Percentiles rank a stretch among this genome's conserved stretches.
Conservation (phyloP, 352 stramenopile genomes). For the Globisporangium polare region DNA sequence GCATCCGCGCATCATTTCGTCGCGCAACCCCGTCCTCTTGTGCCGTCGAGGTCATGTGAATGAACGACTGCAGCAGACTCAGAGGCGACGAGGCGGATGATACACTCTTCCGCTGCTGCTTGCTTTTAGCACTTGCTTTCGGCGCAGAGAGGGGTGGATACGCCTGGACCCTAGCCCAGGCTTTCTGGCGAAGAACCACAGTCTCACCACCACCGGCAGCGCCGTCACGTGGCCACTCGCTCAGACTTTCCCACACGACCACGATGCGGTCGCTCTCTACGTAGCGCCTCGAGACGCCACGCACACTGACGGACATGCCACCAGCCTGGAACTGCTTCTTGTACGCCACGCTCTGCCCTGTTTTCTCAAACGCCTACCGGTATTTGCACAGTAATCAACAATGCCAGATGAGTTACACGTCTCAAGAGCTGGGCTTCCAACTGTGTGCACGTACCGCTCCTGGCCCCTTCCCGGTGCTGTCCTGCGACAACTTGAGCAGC, state of each 20-base stretch:
- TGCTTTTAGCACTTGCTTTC: too few relatives aligned
- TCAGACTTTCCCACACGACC: constrained; percentile 11
- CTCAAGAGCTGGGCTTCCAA: too few relatives aligned
- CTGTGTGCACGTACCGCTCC: not conserved
- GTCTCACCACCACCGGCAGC: not conserved
- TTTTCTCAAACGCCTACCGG: not conserved
- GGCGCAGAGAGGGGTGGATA: not conserved
- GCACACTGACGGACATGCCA: not conserved
- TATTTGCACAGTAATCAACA: too few relatives aligned
- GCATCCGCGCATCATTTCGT: not conserved
- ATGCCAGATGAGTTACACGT: too few relatives aligned
- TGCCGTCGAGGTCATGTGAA: not conserved
- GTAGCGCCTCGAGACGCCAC: constrained; percentile 12
- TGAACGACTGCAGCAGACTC: constrained; percentile 12
- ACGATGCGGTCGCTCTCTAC: constrained; percentile 5
- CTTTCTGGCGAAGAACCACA: constrained; percentile 10
- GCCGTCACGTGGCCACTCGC: constrained; percentile 1
- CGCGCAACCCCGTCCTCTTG: not conserved
- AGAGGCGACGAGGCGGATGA: not conserved
- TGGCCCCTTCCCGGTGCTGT: not conserved
- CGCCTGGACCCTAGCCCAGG: constrained; percentile 6
- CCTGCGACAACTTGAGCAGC: not conserved
- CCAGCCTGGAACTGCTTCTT: constrained; percentile 11
- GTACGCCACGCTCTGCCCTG: not conserved
- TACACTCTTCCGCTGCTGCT: not conserved